Evolutionary conservation across 768 basidiomycete genomes (phyloP).

Genomic region (Rhodocollybia butyracea): DNA sequence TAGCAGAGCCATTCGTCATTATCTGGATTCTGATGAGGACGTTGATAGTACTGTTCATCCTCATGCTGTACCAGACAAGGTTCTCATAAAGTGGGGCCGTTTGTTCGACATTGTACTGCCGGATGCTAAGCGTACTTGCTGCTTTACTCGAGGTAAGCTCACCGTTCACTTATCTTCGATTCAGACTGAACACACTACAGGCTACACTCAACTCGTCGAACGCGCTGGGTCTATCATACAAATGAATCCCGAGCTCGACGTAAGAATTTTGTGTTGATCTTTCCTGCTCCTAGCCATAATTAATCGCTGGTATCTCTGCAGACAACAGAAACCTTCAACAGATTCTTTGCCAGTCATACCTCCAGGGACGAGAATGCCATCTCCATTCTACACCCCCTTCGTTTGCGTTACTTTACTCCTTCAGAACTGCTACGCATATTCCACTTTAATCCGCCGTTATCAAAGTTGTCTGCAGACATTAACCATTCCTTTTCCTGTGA

Average conservation of each 20-base stretch:
- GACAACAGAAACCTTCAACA: slow-evolving; percentile 60
- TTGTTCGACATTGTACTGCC: slow-evolving; percentile 79
- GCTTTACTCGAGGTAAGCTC: slow-evolving; percentile 72
- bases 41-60: slow-evolving; percentile 16
- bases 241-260: slow-evolving; percentile 63
- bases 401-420: slow-evolving; percentile 74
- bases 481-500: not conserved
- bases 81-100: slow-evolving; percentile 71
- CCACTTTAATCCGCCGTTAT: slow-evolving; percentile 37
- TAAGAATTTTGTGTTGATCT: slow-evolving; percentile 23
- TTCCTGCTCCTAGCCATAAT: not conserved
- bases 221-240: slow-evolving; percentile 77
- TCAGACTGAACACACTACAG: slow-evolving; percentile 29
- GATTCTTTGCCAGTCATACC: slow-evolving; percentile 46
- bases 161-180: not conserved
- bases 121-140: slow-evolving; percentile 60
- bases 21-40: slow-evolving; percentile 32
- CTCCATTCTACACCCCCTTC: slow-evolving; percentile 53
- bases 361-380: slow-evolving; percentile 41
- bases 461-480: too few species aligned
- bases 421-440: slow-evolving; percentile 69
- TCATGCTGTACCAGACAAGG: slow-evolving; percentile 52
- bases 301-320: slow-evolving; percentile 23
- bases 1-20: slow-evolving; percentile 27
- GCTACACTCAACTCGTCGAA: slow-evolving; percentile 76